Percentiles rank a stretch among this genome's conserved stretches.
Conservation (phyloP, 2,329 filamentous ascomycete species). For the Lasiodiplodia sp. region DNA sequence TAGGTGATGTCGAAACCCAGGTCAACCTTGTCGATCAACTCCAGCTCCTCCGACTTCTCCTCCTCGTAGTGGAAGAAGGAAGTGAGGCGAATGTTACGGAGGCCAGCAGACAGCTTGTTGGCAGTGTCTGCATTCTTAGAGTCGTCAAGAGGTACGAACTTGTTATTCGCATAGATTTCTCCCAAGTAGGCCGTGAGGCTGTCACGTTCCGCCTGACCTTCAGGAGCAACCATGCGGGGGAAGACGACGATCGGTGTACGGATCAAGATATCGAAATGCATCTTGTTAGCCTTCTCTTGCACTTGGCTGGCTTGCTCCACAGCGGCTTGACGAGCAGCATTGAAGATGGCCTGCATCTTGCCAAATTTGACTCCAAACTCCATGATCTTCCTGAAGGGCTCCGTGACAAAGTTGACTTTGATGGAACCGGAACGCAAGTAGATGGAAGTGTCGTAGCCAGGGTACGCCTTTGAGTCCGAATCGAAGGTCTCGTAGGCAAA, state of each 20-base stretch:
- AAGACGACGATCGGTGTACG: constrained; percentile 98
- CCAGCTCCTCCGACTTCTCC: constrained; percentile 79
- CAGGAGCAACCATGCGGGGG: constrained; percentile 76
- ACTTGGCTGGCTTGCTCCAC: constrained; percentile 92
- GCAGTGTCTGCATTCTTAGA: constrained; percentile 74
- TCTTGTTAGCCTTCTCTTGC: constrained; percentile 85
- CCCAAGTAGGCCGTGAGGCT: constrained; percentile 90
- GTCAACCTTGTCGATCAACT: constrained; percentile 97
- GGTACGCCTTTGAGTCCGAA: constrained; percentile 75
- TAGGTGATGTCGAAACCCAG: constrained; percentile 92
- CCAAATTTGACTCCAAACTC: constrained; percentile 98
- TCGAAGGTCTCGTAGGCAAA: constrained; percentile 98
- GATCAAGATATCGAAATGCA: constrained; percentile 92
- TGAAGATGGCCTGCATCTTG: constrained; percentile 99
- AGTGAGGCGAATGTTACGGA: constrained; percentile 89
- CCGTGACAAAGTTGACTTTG: constrained; percentile 95
- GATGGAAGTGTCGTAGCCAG: constrained; percentile 92
- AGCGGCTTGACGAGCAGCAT: constrained; percentile 92
- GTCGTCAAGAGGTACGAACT: constrained; percentile 85
- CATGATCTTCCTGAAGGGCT: constrained; percentile 97
- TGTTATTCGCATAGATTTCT: constrained; percentile 97
- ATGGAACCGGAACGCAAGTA: constrained; percentile 91
- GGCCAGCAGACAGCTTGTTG: constrained; percentile 89
- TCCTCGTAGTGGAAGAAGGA: constrained; percentile 85
- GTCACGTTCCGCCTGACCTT: constrained; percentile 72